Conservation (phyloP, 257 asterid species). For the Solanum appendiculatum region DNA sequence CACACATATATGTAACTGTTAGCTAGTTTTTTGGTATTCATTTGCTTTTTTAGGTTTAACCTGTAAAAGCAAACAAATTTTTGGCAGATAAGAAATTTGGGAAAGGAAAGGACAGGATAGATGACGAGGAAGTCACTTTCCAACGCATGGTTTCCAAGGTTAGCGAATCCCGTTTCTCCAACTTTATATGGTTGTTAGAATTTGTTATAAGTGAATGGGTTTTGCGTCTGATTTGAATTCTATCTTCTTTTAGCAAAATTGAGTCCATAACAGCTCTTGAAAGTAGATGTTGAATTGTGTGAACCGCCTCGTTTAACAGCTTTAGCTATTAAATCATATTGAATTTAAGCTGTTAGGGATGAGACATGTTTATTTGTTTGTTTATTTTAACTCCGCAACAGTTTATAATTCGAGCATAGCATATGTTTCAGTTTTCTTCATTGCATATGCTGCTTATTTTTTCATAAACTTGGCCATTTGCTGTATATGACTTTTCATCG, state of each 20-base stretch:
- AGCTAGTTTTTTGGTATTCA: not conserved
- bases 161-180: conserved; percentile 52
- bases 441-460: not conserved
- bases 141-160: conserved; percentile 99
- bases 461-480: not conserved
- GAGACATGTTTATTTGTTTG: not conserved
- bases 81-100: conserved; percentile 68
- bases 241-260: not conserved
- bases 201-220: not conserved
- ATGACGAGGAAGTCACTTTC: conserved; percentile 83
- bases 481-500: not conserved
- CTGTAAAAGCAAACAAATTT: not conserved
- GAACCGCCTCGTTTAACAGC: not conserved
- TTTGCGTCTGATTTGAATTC: not conserved
- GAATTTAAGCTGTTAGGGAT: not conserved
- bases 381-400: not conserved
- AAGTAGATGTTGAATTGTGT: not conserved
- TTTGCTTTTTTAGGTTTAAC: not conserved
- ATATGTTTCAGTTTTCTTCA: not conserved
- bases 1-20: not conserved
- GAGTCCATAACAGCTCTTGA: not conserved
- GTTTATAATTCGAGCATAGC: not conserved
- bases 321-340: not conserved
- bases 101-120: conserved; percentile 78
- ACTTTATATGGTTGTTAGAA: not conserved